Evolutionary conservation across 768 basidiomycete species (phyloP).

Genomic region (Saitozyma sp.): DNA sequence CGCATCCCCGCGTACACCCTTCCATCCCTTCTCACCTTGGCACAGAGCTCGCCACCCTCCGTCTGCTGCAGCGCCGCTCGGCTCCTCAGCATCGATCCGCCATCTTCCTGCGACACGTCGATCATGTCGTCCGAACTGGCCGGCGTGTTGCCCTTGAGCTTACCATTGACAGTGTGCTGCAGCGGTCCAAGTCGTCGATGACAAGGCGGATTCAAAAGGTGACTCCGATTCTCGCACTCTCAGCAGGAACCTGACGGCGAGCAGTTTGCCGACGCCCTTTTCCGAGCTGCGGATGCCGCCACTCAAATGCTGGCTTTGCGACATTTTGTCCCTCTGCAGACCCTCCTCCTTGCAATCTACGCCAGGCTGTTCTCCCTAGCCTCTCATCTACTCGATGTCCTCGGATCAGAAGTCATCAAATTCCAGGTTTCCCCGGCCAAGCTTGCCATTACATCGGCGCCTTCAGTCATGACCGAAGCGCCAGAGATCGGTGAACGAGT

Average conservation of each 20-base stretch:
- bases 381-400: conserved; percentile 10
- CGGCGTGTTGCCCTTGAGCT: background rate
- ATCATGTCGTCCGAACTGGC: conserved; percentile 23
- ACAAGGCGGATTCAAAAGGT: background rate
- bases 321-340: conserved; percentile 41
- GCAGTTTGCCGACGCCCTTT: conserved; percentile 1
- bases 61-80: conserved; percentile 20
- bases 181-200: background rate
- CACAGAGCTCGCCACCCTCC: conserved; percentile 26
- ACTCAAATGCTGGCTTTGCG: conserved; percentile 29
- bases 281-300: conserved; percentile 15
- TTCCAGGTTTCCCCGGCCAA: background rate
- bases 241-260: background rate
- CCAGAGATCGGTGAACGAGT: background rate
- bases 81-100: conserved; percentile 36
- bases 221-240: background rate
- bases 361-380: conserved; percentile 29
- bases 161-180: background rate
- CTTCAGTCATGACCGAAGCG: background rate
- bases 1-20: conserved; percentile 6
- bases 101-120: conserved; percentile 29
- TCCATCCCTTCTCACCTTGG: conserved; percentile 26
- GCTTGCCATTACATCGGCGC: no score
- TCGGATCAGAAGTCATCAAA: background rate
- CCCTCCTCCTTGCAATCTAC: conserved; percentile 26